A percentile compares a stretch with the other conserved stretches of the same genome.
Evolutionary conservation across 768 basidiomycete genomes (phyloP).

Genomic region (Lepiota brunneoincarnata): DNA sequence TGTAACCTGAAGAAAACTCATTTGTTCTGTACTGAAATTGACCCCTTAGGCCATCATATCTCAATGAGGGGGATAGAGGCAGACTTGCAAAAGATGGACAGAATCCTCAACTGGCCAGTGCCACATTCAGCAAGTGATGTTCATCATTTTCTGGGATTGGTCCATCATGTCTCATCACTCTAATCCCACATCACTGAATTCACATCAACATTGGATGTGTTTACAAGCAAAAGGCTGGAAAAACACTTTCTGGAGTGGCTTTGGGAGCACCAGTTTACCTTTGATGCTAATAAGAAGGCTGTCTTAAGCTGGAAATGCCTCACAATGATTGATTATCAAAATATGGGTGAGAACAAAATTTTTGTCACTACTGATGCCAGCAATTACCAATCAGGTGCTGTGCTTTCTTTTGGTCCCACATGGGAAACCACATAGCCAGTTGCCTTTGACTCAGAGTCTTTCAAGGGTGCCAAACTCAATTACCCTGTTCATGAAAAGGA

Average conservation of each 20-base stretch:
- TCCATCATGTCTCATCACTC: neutral
- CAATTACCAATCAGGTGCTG: too few relatives aligned
- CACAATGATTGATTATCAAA: neutral
- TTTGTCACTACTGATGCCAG: neutral
- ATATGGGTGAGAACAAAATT: neutral
- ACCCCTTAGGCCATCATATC: slow-evolving; percentile 33
- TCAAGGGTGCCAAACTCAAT: too few relatives aligned
- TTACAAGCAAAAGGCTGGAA: too few relatives aligned
- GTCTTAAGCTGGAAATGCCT: neutral
- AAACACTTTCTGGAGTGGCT: too few relatives aligned
- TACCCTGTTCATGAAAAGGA: too few relatives aligned
- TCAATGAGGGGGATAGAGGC: slow-evolving; percentile 27
- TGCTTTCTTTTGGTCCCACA: too few relatives aligned
- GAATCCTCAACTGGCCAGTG: neutral
- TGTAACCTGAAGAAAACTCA: slow-evolving; percentile 17
- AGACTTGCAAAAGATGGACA: neutral
- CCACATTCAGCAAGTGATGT: neutral
- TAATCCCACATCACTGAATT: neutral
- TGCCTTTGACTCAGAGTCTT: too few relatives aligned
- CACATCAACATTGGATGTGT: neutral
- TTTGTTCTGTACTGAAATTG: slow-evolving; percentile 21
- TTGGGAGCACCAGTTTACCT: too few relatives aligned
- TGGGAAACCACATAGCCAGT: too few relatives aligned
- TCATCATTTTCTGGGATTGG: neutral
- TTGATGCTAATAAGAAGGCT: too few relatives aligned